phyloP scores from a whole-genome alignment of 2,329 filamentous ascomycete species.

The Aspergillus sp. region DNA sequence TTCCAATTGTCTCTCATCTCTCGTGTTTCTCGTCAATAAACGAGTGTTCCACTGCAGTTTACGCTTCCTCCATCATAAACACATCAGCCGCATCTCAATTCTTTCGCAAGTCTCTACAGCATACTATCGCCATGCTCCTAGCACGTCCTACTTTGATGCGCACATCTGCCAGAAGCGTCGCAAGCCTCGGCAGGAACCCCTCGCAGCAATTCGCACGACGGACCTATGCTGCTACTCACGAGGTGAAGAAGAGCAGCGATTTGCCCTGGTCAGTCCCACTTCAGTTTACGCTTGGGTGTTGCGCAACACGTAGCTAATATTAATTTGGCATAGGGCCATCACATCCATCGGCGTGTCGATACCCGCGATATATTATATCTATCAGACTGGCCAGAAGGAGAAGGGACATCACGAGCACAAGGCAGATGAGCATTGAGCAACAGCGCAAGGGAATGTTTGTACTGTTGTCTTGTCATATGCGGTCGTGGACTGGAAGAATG shows the following conservation, averaged over 20 bases:
- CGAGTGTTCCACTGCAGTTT: neutral
- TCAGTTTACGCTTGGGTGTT: neutral
- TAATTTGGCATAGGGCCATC: neutral
- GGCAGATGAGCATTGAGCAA: neutral
- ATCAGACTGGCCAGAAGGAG: neutral
- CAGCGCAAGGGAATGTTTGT: neutral
- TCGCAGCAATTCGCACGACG: conserved; percentile 49
- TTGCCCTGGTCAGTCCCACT: conserved; percentile 52
- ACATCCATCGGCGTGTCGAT: neutral
- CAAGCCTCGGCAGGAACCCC: conserved; percentile 31
- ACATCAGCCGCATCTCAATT: neutral
- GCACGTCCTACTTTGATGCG: conserved; percentile 35
- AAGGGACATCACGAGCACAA: neutral
- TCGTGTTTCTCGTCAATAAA: neutral
- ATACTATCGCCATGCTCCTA: conserved; percentile 36
- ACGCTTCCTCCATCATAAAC: neutral
- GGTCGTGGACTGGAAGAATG: neutral
- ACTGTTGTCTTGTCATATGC: neutral
- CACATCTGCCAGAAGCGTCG: conserved; percentile 25
- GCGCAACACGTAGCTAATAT: neutral
- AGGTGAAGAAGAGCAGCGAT: conserved; percentile 49
- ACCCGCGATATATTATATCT: conserved; percentile 2
- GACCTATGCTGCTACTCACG: conserved; percentile 50
- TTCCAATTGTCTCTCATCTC: neutral
- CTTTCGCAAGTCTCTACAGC: neutral